Evolutionary conservation across 345 rosid species (phyloP).

Genomic region (Laguncularia racemosa): DNA sequence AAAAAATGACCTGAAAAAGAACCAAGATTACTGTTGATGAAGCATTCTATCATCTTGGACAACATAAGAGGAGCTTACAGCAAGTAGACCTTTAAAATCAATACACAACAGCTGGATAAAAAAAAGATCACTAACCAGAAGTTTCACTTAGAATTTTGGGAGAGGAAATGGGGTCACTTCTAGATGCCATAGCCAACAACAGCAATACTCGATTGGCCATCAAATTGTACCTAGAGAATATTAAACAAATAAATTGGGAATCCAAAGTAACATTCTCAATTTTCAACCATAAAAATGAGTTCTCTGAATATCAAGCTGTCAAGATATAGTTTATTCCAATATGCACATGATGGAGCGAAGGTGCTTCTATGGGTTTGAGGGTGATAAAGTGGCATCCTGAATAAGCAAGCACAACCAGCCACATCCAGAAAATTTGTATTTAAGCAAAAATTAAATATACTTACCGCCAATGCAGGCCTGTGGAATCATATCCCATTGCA

Average conservation of each 20-base stretch:
- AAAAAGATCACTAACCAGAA: slow-evolving; percentile 44
- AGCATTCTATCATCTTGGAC: not conserved
- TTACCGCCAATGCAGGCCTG: slow-evolving; percentile 95
- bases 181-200: slow-evolving; percentile 84
- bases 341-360: no score
- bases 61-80: no score
- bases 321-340: no score
- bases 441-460: slow-evolving; percentile 12
- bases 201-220: slow-evolving; percentile 98
- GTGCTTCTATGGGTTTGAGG: no score
- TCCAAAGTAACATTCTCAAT: slow-evolving; percentile 2
- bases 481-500: slow-evolving; percentile 87
- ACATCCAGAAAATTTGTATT: slow-evolving; percentile 8
- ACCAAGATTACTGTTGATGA: slow-evolving; percentile 6
- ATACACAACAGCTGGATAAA: not conserved
- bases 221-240: slow-evolving; percentile 69
- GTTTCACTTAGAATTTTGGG: slow-evolving; percentile 75
- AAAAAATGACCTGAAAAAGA: slow-evolving; percentile 78
- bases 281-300: no score
- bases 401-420: no score
- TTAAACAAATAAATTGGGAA: slow-evolving; percentile 1
- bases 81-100: not conserved
- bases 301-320: no score
- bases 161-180: slow-evolving; percentile 59
- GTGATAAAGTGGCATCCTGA: no score